Conservation (phyloP, 305 asterid genomes). For the Petunia hybrid region DNA sequence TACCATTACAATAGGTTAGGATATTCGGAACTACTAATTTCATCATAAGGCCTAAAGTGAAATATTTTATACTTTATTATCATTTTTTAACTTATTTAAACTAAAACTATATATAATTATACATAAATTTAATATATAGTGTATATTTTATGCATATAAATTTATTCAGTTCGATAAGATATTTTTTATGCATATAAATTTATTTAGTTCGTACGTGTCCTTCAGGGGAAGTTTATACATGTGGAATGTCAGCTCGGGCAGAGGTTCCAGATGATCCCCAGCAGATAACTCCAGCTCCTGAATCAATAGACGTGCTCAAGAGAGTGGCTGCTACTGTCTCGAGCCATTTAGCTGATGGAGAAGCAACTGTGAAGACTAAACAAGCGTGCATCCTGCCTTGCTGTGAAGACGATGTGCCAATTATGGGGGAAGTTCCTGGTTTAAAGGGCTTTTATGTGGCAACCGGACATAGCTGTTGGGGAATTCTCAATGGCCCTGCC, state of each 20-base stretch:
- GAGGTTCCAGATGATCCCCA: slow-evolving; percentile 92
- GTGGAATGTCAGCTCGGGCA: slow-evolving; percentile 83
- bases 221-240: slow-evolving; percentile 87
- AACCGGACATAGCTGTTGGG: slow-evolving; percentile 96
- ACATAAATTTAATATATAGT: too few relatives aligned
- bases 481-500: slow-evolving; percentile 92
- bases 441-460: slow-evolving; percentile 81
- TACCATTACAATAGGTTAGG: too few relatives aligned
- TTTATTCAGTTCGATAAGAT: too few relatives aligned
- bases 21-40: too few relatives aligned
- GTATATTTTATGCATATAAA: too few relatives aligned
- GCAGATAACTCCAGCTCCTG: slow-evolving; percentile 59
- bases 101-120: too few relatives aligned
- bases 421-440: slow-evolving; percentile 84
- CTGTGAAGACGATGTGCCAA: slow-evolving; percentile 72
- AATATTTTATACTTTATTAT: too few relatives aligned
- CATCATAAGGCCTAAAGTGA: too few relatives aligned
- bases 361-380: slow-evolving; percentile 72
- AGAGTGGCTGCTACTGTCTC: slow-evolving; percentile 74
- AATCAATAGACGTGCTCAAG: slow-evolving; percentile 68
- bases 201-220: not conserved
- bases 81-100: too few relatives aligned
- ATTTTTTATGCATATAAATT: too few relatives aligned
- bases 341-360: slow-evolving; percentile 72
- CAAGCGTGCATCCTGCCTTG: slow-evolving; percentile 92